Evolutionary conservation across 2,329 filamentous ascomycete genomes (phyloP).

Genomic region (Aspergillus unguis): DNA sequence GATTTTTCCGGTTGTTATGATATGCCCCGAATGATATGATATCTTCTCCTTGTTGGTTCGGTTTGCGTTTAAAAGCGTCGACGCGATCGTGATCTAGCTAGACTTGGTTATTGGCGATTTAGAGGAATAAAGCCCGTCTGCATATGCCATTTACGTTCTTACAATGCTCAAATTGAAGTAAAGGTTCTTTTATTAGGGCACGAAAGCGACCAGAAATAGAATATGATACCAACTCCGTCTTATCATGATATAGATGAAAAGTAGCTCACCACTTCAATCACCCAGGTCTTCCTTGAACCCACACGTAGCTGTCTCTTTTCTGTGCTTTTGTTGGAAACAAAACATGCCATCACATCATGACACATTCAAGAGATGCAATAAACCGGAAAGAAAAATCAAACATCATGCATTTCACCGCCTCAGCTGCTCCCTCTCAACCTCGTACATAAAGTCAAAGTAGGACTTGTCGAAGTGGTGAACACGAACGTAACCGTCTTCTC

Average conservation of each 20-base stretch:
- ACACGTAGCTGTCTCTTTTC: constrained; percentile 25
- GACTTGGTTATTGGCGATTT: constrained; percentile 11
- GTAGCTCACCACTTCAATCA: constrained; percentile 33
- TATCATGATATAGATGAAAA: constrained; percentile 40
- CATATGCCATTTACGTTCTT: constrained; percentile 2
- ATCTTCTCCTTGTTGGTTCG: constrained; percentile 12
- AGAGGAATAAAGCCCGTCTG: not conserved
- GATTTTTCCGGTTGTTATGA: constrained; percentile 7
- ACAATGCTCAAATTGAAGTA: constrained; percentile 11
- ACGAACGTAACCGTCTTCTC: constrained; percentile 97
- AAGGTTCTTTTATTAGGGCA: constrained; percentile 36
- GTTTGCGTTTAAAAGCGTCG: constrained; percentile 34
- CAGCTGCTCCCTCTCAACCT: constrained; percentile 83
- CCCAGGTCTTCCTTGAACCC: constrained; percentile 29
- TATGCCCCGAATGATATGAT: constrained; percentile 18
- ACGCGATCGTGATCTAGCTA: constrained; percentile 25
- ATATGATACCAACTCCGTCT: constrained; percentile 39
- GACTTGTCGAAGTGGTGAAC: constrained; percentile 98
- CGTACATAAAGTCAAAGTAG: constrained; percentile 98
- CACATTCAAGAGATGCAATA: constrained; percentile 34
- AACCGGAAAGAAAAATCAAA: constrained; percentile 21
- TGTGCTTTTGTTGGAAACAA: constrained; percentile 15
- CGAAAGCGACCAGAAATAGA: constrained; percentile 27
- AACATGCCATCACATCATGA: constrained; percentile 33
- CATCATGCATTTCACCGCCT: constrained; percentile 37